Evolutionary conservation across 176 grass and related monocot genomes (phyloP).

Genomic region (Oropetium thomaeum): DNA sequence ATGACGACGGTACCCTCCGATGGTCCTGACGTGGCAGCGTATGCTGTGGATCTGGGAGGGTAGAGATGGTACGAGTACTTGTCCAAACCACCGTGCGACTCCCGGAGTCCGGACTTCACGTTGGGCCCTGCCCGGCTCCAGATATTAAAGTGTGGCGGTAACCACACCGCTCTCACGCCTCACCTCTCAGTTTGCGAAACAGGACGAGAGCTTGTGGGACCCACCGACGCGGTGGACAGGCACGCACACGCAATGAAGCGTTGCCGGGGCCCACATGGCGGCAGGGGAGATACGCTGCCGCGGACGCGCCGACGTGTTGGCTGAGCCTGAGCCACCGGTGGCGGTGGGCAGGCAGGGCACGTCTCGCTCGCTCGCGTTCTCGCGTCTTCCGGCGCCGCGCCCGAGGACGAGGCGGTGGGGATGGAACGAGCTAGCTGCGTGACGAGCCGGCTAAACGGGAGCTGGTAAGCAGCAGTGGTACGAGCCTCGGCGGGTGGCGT

Average conservation of each 20-base stretch:
- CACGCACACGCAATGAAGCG: background rate
- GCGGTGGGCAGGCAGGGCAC: background rate
- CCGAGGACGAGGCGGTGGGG: background rate
- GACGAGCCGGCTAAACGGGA: background rate
- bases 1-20: background rate
- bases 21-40: background rate
- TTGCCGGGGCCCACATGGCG: background rate
- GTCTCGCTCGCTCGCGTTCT: background rate
- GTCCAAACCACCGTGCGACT: too few species aligned
- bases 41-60: background rate
- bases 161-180: background rate
- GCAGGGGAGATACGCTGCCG: background rate
- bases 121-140: background rate
- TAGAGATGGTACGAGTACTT: too few species aligned
- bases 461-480: too few species aligned
- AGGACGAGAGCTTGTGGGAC: background rate
- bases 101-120: too few species aligned
- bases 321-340: background rate
- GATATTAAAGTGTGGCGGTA: conserved; percentile 1
- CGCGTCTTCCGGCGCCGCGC: background rate
- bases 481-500: background rate
- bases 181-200: background rate
- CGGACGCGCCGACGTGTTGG: background rate
- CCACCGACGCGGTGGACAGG: background rate
- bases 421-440: background rate